A percentile compares a stretch with the other conserved stretches of the same genome.
Conservation (phyloP, 768 basidiomycete species). For the Boletus subcaerulescens region DNA sequence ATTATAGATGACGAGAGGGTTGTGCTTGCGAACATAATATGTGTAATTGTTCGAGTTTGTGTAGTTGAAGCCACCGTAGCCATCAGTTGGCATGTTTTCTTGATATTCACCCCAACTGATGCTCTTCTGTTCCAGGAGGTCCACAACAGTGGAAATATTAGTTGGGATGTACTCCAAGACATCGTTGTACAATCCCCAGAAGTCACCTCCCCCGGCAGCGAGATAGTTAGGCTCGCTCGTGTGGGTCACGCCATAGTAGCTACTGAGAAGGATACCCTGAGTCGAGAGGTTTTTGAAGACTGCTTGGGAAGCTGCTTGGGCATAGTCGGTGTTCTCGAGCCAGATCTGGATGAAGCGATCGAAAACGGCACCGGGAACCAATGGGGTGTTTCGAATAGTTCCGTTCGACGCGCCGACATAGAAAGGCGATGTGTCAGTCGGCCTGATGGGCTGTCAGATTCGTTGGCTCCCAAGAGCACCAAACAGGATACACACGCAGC, state of each 20-base stretch:
- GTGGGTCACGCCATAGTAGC: slow-evolving; percentile 51
- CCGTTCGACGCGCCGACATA: slow-evolving; percentile 42
- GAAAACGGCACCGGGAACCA: slow-evolving; percentile 43
- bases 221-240: slow-evolving; percentile 62
- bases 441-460: slow-evolving; percentile 14
- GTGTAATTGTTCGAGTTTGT: slow-evolving; percentile 35
- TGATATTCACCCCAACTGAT: slow-evolving; percentile 62
- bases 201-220: slow-evolving; percentile 51
- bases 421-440: slow-evolving; percentile 31
- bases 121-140: slow-evolving; percentile 54
- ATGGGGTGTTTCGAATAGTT: slow-evolving; percentile 37
- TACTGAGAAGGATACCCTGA: slow-evolving; percentile 47
- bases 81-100: slow-evolving; percentile 54
- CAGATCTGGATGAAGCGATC: slow-evolving; percentile 54
- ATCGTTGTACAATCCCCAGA: slow-evolving; percentile 45
- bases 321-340: slow-evolving; percentile 63
- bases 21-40: slow-evolving; percentile 58
- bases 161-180: slow-evolving; percentile 29
- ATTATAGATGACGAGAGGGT: slow-evolving; percentile 51
- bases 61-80: slow-evolving; percentile 41
- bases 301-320: slow-evolving; percentile 22
- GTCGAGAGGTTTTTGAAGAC: slow-evolving; percentile 37
- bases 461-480: not conserved
- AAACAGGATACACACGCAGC: slow-evolving; percentile 14
- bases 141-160: slow-evolving; percentile 57